A percentile compares a stretch with the other conserved stretches of the same genome.
Evolutionary conservation across 768 basidiomycete genomes (phyloP).

Genomic region (Nidula microcarpa): DNA sequence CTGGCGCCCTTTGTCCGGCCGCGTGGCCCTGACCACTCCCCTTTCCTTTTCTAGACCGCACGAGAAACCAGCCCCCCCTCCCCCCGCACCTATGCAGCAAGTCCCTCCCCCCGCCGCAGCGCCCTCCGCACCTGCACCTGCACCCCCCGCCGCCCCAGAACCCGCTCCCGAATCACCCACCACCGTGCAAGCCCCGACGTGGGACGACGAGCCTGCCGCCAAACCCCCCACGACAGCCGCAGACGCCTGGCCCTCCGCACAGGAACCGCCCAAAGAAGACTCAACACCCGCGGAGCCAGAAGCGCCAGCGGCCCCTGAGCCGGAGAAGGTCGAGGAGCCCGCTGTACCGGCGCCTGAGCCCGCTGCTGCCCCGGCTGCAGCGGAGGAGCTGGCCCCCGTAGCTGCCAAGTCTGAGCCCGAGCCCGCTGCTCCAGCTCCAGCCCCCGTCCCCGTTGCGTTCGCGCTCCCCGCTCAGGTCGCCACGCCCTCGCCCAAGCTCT

Average conservation of each 20-base stretch:
- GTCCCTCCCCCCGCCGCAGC: conserved; percentile 2
- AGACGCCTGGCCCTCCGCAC: conserved; percentile 30
- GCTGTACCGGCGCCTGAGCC: conserved; percentile 26
- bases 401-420: conserved; percentile 12
- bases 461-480: conserved; percentile 31
- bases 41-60: conserved; percentile 42
- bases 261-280: conserved; percentile 13
- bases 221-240: conserved; percentile 23
- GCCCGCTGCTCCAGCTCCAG: conserved; percentile 26
- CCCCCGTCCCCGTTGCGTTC: conserved; percentile 21
- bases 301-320: conserved; percentile 4
- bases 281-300: conserved; percentile 13
- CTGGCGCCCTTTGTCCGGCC: neutral
- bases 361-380: conserved; percentile 19
- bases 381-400: conserved; percentile 10
- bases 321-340: conserved; percentile 23
- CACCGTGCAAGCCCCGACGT: conserved; percentile 61
- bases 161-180: conserved; percentile 59
- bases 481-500: conserved; percentile 47
- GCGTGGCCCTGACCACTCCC: conserved; percentile 1
- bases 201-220: conserved; percentile 65
- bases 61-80: conserved; percentile 53
- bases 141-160: conserved; percentile 28
- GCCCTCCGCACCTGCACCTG: conserved; percentile 19
- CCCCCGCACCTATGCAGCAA: conserved; percentile 26